These are phyloP conservation scores for Candida krabiensis DNA, from an alignment of 805 yeast genomes.

Conservation along the genomic window DNA sequence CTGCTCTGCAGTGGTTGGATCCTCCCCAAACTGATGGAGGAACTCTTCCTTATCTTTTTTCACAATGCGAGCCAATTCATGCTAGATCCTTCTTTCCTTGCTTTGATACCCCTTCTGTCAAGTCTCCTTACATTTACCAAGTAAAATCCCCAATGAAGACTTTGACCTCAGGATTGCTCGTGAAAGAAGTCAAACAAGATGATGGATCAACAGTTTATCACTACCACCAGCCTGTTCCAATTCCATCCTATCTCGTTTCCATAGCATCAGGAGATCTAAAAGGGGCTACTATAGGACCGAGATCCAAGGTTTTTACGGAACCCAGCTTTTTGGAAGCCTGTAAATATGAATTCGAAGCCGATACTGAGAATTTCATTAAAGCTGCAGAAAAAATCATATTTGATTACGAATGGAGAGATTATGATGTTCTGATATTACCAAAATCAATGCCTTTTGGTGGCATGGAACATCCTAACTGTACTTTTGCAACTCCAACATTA, in stretches of 20 bases:
- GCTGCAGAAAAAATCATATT: slow-evolving; percentile 77
- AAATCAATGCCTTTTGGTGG: slow-evolving; percentile 85
- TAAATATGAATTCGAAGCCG: slow-evolving; percentile 76
- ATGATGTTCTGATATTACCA: slow-evolving; percentile 79
- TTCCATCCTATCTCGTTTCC: slow-evolving; percentile 81
- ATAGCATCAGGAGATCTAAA: slow-evolving; percentile 81
- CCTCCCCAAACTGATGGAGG: slow-evolving; percentile 73
- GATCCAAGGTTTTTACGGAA: slow-evolving; percentile 81
- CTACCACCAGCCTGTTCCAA: slow-evolving; percentile 76
- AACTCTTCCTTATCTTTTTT: slow-evolving; percentile 69
- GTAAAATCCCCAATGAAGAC: slow-evolving; percentile 67
- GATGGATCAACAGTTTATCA: slow-evolving; percentile 35
- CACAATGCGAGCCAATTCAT: slow-evolving; percentile 91
- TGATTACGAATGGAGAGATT: slow-evolving; percentile 81
- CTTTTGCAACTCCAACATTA: slow-evolving; percentile 88
- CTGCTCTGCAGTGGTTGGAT: slow-evolving; percentile 86
- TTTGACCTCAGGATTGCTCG: slow-evolving; percentile 62
- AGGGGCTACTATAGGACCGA: slow-evolving; percentile 73
- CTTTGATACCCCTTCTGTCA: slow-evolving; percentile 87
- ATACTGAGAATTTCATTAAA: slow-evolving; percentile 75
- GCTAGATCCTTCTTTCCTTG: slow-evolving; percentile 87
- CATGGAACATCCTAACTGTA: slow-evolving; percentile 91
- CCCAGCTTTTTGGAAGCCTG: slow-evolving; percentile 67
- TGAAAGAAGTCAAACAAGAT: slow-evolving; percentile 32
- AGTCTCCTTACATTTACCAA: slow-evolving; percentile 58